Evolutionary conservation across 306 rosid species (phyloP).

Genomic region (Lagenaria siceraria): DNA sequence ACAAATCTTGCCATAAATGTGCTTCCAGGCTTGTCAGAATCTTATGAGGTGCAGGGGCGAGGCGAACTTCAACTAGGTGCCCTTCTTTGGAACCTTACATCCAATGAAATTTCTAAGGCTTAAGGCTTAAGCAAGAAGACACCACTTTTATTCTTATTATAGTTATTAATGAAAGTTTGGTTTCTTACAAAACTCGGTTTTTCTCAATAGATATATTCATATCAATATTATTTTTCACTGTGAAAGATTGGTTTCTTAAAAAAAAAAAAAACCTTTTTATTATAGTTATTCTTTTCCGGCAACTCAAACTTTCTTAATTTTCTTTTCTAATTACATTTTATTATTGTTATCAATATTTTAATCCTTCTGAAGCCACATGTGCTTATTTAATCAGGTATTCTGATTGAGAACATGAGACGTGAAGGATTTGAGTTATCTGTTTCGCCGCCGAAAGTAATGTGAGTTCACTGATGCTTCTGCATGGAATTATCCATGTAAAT

Average conservation of each 20-base stretch:
- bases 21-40: slow-evolving; percentile 83
- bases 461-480: slow-evolving; percentile 27
- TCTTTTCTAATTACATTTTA: neutral
- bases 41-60: slow-evolving; percentile 97
- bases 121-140: neutral
- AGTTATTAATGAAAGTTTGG: too few species aligned
- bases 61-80: slow-evolving; percentile 97
- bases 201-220: too few species aligned
- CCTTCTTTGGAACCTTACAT: slow-evolving; percentile 20
- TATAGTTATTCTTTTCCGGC: neutral
- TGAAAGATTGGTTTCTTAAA: too few species aligned
- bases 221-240: too few species aligned
- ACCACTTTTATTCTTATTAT: neutral
- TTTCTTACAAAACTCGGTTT: too few species aligned
- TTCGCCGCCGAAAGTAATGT: slow-evolving; percentile 98
- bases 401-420: slow-evolving; percentile 97
- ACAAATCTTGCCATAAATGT: slow-evolving; percentile 98
- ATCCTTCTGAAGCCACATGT: neutral
- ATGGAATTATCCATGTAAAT: neutral
- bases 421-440: slow-evolving; percentile 94
- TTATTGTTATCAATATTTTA: neutral
- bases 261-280: too few species aligned
- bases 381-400: slow-evolving; percentile 58
- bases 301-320: neutral
- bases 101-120: neutral